These are phyloP conservation scores for Ophiocordyceps camponoti-saundersi DNA, from an alignment of 2,329 filamentous ascomycete species.

Conservation along the genomic window DNA sequence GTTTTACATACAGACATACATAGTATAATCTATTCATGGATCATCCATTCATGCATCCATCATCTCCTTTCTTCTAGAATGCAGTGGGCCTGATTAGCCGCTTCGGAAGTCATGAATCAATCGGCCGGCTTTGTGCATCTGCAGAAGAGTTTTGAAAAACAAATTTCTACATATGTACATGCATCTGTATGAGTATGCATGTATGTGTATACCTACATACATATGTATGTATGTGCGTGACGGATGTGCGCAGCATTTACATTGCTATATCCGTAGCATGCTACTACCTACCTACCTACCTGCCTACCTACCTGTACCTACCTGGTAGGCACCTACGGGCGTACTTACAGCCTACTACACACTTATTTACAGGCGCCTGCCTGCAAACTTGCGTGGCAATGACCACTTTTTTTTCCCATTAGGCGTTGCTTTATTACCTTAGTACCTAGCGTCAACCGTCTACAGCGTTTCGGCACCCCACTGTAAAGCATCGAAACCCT, in stretches of 20 bases:
- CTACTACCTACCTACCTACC: too few relatives aligned
- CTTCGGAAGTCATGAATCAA: too few relatives aligned
- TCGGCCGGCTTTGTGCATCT: too few relatives aligned
- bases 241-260: too few relatives aligned
- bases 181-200: too few relatives aligned
- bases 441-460: not conserved
- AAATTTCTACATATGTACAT: not conserved
- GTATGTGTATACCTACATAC: not conserved
- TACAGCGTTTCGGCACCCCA: not conserved
- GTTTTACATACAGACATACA: not conserved
- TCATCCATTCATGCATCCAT: not conserved
- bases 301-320: not conserved
- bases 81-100: too few relatives aligned
- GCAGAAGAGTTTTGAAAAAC: too few relatives aligned
- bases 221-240: not conserved
- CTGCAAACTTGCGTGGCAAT: not conserved
- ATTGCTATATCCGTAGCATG: too few relatives aligned
- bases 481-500: not conserved
- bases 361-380: not conserved
- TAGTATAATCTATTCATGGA: not conserved
- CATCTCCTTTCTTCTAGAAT: too few relatives aligned
- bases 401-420: not conserved
- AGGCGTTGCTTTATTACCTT: not conserved
- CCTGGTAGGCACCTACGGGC: not conserved
- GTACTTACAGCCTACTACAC: too few relatives aligned